Percentiles rank a stretch among this genome's conserved stretches.
phyloP scores from a whole-genome alignment of 2,329 filamentous ascomycete species.

The Helotiales sp. region DNA sequence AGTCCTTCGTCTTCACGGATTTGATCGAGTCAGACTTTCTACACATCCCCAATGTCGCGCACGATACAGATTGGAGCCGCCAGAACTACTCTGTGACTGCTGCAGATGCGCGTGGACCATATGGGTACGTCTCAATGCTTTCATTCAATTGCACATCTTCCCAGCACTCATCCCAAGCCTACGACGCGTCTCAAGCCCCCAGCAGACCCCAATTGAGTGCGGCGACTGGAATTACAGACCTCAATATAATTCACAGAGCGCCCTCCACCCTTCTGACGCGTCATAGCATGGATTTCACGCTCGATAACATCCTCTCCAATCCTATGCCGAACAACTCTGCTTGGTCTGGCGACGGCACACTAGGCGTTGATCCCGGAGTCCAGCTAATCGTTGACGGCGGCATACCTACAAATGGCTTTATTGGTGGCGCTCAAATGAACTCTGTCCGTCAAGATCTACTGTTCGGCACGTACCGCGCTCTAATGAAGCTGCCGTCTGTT shows the following conservation, averaged over 20 bases:
- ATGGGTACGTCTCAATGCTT: constrained; percentile 43
- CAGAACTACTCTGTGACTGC: constrained; percentile 67
- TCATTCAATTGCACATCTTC: background rate
- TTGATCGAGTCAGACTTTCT: constrained; percentile 72
- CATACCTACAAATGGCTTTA: constrained; percentile 47
- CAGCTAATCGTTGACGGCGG: constrained; percentile 52
- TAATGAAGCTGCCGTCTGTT: constrained; percentile 55
- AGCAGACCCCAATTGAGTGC: background rate
- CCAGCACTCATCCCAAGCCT: background rate
- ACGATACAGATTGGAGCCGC: constrained; percentile 61
- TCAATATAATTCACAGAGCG: background rate
- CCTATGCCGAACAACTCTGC: constrained; percentile 43
- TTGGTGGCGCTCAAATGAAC: constrained; percentile 65
- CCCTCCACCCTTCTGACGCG: background rate
- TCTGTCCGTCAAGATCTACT: constrained; percentile 60
- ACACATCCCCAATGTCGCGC: constrained; percentile 48
- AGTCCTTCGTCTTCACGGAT: constrained; percentile 62
- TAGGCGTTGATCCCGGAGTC: constrained; percentile 52
- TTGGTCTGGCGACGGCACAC: constrained; percentile 45
- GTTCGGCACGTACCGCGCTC: constrained; percentile 68
- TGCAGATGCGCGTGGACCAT: constrained; percentile 58
- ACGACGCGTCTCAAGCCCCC: background rate
- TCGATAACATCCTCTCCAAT: constrained; percentile 58
- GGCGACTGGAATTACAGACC: background rate
- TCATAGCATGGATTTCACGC: constrained; percentile 52